Evolutionary conservation across 179 eudicot species (phyloP), one percentile per base, ranked within the genome.

Genomic region (Patellifolia procumbens): DNA sequence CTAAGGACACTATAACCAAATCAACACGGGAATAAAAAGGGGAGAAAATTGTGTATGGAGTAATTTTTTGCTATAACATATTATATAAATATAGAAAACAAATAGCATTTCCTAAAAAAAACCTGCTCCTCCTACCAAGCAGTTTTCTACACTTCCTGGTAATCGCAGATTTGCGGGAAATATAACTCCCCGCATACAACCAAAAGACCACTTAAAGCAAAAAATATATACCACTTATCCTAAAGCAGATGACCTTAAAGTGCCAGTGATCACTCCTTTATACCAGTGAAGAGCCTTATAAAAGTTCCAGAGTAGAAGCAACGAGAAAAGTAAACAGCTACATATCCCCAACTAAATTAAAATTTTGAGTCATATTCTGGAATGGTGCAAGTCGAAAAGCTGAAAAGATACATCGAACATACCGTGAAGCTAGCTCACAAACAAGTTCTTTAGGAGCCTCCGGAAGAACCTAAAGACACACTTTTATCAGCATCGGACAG

Each of bases 371-470:
- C n/a, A n/a, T n/a, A n/a, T n/a, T n/a, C n/a, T n/a, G n/a, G n/a
- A n/a, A n/a, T n/a, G n/a, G 49, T 37, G 29, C n/a, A 52, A 65
- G 75, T n/a, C 35, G 62, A 17, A n/a, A 67, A 45, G 69, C 59
- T 71, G 91, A 49, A n/a, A n/a, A n/a, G n/a, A n/a, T n/a, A n/a
- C n/a, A n/a, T n/a, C n/a, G n/a, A n/a, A n/a, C n/a, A n/a, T 86
- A 94, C 98, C 98, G 79, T 87, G 93, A 86, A 78, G 98, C 92
- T 20, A 94, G 88, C 84, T 94, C 97, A 68, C 89, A 84, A 62
- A 94, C 95, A 72, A 94, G 95, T 79, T 94, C 97, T 85, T 86
- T 83, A 0, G 98, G 98, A 78, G 98, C 97, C 78, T 88, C 92
- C 8, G 99, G 97, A 75, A 95, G 93, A 72, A 92, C 86, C 99